Percentiles rank a stretch among this genome's conserved stretches.
Conservation (phyloP, 1,284 basidiomycete species). For the Coniophora puteana region DNA sequence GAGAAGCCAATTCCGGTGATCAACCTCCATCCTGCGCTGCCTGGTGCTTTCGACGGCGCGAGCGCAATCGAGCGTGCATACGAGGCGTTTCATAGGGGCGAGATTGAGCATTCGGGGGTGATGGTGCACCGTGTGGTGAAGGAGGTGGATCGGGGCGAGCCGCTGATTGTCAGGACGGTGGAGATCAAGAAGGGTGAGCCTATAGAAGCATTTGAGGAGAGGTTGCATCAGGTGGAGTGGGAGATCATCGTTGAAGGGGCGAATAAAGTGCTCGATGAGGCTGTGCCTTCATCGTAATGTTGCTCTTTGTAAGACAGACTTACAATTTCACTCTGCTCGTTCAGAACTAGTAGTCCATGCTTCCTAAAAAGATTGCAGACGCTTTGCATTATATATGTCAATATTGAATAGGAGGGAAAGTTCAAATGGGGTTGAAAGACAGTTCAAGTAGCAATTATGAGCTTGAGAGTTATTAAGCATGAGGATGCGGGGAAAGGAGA, state of each 20-base stretch:
- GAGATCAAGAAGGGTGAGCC: conserved; percentile 72
- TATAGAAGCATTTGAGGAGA: conserved; percentile 71
- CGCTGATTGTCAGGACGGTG: conserved; percentile 80
- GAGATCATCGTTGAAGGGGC: conserved; percentile 88
- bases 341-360: too few species aligned
- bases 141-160: conserved; percentile 91
- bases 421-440: too few species aligned
- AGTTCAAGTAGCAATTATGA: too few species aligned
- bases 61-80: conserved; percentile 88
- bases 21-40: conserved; percentile 95
- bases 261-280: conserved; percentile 58
- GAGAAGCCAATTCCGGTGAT: conserved; percentile 76
- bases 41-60: conserved; percentile 92
- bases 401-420: too few species aligned
- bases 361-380: too few species aligned
- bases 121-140: conserved; percentile 96
- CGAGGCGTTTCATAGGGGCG: conserved; percentile 82
- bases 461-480: too few species aligned
- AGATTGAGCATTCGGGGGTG: conserved; percentile 75
- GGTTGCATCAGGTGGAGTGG: conserved; percentile 87
- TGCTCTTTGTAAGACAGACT: too few species aligned
- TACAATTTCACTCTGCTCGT: too few species aligned
- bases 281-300: too few species aligned
- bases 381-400: too few species aligned
- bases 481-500: too few species aligned